These are phyloP conservation scores for Paraphaeosphaeria minitans DNA, from an alignment of 2,329 filamentous ascomycete species.

Conservation along the genomic window DNA sequence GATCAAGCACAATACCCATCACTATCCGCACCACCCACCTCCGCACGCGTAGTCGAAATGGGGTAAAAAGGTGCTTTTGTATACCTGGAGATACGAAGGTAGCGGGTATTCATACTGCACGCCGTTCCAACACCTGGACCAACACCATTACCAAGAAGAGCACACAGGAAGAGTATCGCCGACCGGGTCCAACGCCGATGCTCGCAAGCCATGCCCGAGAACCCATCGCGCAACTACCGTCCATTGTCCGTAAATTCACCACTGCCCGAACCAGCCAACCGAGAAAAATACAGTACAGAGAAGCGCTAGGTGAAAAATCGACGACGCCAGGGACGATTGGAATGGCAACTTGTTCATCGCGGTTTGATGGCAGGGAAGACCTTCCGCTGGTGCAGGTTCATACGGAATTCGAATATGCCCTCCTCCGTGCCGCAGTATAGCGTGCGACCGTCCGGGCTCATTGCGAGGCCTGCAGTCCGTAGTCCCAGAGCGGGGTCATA, in stretches of 20 bases:
- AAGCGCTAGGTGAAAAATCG: background rate
- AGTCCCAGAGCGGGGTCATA: slow-evolving; percentile 46
- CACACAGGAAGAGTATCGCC: background rate
- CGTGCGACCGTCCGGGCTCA: slow-evolving; percentile 54
- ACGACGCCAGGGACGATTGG: background rate
- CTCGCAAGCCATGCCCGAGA: slow-evolving; percentile 11
- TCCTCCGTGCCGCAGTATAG: slow-evolving; percentile 63
- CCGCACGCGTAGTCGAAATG: background rate
- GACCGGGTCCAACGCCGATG: slow-evolving; percentile 13
- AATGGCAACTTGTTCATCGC: slow-evolving; percentile 28
- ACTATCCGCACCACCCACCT: background rate
- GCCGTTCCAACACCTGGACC: background rate
- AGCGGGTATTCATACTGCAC: slow-evolving; percentile 14
- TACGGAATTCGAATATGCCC: slow-evolving; percentile 75
- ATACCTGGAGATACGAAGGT: slow-evolving; percentile 6
- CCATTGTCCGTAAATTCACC: slow-evolving; percentile 13
- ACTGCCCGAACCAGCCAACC: slow-evolving; percentile 1
- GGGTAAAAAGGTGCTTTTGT: slow-evolving; percentile 10
- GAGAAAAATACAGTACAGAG: slow-evolving; percentile 12
- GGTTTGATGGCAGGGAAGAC: slow-evolving; percentile 48
- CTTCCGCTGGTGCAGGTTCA: slow-evolving; percentile 68
- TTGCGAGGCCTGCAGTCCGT: slow-evolving; percentile 54
- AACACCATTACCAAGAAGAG: slow-evolving; percentile 6
- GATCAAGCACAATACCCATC: slow-evolving; percentile 3
- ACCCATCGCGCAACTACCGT: slow-evolving; percentile 17